These are phyloP conservation scores for Pseudogymnoascus sp. DNA, from an alignment of 2,329 filamentous ascomycete genomes.

Conservation along the genomic window DNA sequence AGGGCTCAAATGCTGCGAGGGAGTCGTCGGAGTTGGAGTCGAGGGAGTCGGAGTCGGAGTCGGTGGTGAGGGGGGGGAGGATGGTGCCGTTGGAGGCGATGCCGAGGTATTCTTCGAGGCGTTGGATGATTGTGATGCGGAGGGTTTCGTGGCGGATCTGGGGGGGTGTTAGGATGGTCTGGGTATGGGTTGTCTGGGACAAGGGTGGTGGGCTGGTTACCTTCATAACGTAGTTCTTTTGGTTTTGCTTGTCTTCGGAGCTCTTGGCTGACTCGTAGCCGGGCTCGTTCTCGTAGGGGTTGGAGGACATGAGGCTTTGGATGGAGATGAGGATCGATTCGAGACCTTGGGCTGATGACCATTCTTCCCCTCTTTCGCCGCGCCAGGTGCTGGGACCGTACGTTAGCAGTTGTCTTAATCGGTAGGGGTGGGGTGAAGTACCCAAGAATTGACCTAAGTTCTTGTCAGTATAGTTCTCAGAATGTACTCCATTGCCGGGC, in stretches of 20 bases:
- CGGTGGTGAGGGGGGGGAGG: slow-evolving; percentile 25
- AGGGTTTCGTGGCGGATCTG: slow-evolving; percentile 73
- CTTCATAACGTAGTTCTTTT: slow-evolving; percentile 71
- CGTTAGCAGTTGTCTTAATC: slow-evolving; percentile 11
- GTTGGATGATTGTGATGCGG: slow-evolving; percentile 75
- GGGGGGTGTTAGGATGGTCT: no score
- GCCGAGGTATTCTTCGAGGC: slow-evolving; percentile 69
- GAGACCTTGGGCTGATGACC: slow-evolving; percentile 91
- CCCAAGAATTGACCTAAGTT: slow-evolving; percentile 75
- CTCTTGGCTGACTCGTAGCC: slow-evolving; percentile 74
- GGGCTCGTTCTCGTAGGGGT: slow-evolving; percentile 94
- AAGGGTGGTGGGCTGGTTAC: slow-evolving; percentile 31
- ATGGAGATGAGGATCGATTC: slow-evolving; percentile 94
- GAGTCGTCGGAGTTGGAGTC: slow-evolving; percentile 37
- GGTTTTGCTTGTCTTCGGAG: slow-evolving; percentile 60
- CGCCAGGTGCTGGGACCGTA: slow-evolving; percentile 69
- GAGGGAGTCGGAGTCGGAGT: slow-evolving; percentile 30
- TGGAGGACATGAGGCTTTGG: slow-evolving; percentile 87
- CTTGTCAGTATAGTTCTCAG: slow-evolving; percentile 16
- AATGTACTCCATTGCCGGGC: not conserved
- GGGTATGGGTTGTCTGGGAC: no score
- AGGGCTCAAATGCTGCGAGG: slow-evolving; percentile 64
- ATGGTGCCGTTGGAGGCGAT: slow-evolving; percentile 44
- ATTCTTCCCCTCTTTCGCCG: slow-evolving; percentile 82
- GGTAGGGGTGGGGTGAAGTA: slow-evolving; percentile 33